phyloP scores from a whole-genome alignment of 768 basidiomycete species.

The Lanmaoa rubissima region DNA sequence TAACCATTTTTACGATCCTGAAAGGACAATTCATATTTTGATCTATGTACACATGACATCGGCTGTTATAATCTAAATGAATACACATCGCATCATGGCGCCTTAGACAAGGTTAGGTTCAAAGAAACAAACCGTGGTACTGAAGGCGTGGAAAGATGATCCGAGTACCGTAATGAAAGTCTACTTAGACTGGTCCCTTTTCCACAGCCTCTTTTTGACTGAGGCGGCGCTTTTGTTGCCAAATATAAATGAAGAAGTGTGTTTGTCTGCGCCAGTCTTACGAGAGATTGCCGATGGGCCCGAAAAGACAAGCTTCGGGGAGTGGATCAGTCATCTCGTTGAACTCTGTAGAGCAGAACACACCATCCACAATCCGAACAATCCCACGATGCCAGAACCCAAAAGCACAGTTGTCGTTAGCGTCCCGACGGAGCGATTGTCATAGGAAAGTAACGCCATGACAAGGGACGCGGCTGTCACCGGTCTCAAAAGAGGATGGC shows the following conservation, averaged over 20 bases:
- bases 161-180: constrained; percentile 17
- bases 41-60: constrained; percentile 18
- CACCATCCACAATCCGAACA: constrained; percentile 75
- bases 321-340: constrained; percentile 13
- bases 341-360: constrained; percentile 27
- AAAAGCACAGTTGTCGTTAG: constrained; percentile 52
- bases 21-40: constrained; percentile 8
- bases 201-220: constrained; percentile 57
- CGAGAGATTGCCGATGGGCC: constrained; percentile 55
- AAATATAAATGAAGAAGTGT: constrained; percentile 77
- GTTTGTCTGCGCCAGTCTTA: constrained; percentile 80
- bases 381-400: constrained; percentile 49
- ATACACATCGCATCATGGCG: constrained; percentile 8
- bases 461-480: constrained; percentile 51
- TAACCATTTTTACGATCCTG: constrained; percentile 14
- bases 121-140: constrained; percentile 8
- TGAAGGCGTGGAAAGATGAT: constrained; percentile 13
- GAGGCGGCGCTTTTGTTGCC: constrained; percentile 70
- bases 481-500: constrained; percentile 65
- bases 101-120: constrained; percentile 32
- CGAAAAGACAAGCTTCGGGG: constrained; percentile 56
- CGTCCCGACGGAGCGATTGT: constrained; percentile 54
- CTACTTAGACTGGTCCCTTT: constrained; percentile 36
- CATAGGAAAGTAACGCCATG: constrained; percentile 66
- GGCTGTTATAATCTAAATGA: constrained; percentile 16